These are phyloP conservation scores for Hypoxylon rubiginosum DNA, from an alignment of 2,329 filamentous ascomycete species.

Conservation along the genomic window DNA sequence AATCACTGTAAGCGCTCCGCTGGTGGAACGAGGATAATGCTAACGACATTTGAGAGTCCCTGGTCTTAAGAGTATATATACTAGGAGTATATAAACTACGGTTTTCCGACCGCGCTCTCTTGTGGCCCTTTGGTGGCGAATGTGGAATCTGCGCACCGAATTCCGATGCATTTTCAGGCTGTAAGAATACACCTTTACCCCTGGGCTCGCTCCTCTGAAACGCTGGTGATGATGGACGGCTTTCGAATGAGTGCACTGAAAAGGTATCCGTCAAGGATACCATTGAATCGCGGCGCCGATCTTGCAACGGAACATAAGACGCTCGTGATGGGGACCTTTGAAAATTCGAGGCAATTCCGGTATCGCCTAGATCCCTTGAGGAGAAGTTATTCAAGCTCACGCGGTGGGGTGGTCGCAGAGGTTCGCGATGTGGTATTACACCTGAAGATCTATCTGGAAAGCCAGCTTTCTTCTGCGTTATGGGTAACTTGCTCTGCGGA, in stretches of 20 bases:
- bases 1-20: slow-evolving; percentile 63
- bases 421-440: slow-evolving; percentile 52
- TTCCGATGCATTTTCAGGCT: slow-evolving; percentile 35
- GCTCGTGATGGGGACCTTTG: slow-evolving; percentile 60
- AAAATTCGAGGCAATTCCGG: slow-evolving; percentile 45
- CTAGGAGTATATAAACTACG: slow-evolving; percentile 60
- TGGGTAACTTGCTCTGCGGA: slow-evolving; percentile 39
- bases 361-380: slow-evolving; percentile 54
- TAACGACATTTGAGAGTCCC: slow-evolving; percentile 68
- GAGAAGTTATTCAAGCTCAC: slow-evolving; percentile 58
- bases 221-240: slow-evolving; percentile 59
- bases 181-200: slow-evolving; percentile 21
- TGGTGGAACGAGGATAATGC: slow-evolving; percentile 64
- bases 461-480: slow-evolving; percentile 43
- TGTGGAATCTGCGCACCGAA: slow-evolving; percentile 21
- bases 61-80: slow-evolving; percentile 71
- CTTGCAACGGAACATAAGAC: slow-evolving; percentile 65
- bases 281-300: slow-evolving; percentile 66
- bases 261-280: slow-evolving; percentile 69
- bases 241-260: slow-evolving; percentile 63
- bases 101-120: slow-evolving; percentile 52
- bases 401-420: slow-evolving; percentile 53
- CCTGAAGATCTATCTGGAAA: slow-evolving; percentile 53
- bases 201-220: slow-evolving; percentile 34
- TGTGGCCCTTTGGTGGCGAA: slow-evolving; percentile 46